Base-by-base conservation (phyloP, 768 basidiomycete genomes). In the Candolleomyces aberdarensis region DNA sequence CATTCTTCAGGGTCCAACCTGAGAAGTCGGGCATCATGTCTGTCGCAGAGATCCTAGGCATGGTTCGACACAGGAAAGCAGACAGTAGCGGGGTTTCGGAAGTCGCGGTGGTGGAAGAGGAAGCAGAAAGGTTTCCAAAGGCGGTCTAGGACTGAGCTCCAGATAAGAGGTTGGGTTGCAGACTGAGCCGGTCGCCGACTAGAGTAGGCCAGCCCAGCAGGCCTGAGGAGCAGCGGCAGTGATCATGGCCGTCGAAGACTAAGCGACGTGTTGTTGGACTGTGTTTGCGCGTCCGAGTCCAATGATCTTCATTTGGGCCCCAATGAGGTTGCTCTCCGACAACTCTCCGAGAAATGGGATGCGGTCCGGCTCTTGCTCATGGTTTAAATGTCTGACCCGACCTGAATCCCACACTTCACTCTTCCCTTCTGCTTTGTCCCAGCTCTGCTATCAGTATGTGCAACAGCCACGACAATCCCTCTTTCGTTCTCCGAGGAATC, bases 401-500 rank as follows among this genome's bases (percentile, higher is more conserved):
- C n/a, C 1, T 44, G 8, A 52, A 29, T 36, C 36, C 36, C 36
- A 2, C 36, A 36, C 36, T n/a, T 46, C 39, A 57, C 36, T 53
- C 31, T 44, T 26, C 22, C 20, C 32, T 14, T 40, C 58, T 52
- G 17, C 48, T 56, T 53, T 55, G 63, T 60, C 53, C 59, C 48
- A 59, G 62, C 61, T 36, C 36, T 36, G 36, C 36, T 58, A 58
- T 64, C 55, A 62, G 59, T 60, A 74, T 67, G 89, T 89, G 85
- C 79, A 85, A 22, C 14, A 20, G 32, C 32, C 52, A 53, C 31
- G 82, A 88, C 73, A 94, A 93, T 70, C 85, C 79, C 51, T 92
- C 91, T 4, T 92, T 94, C 70, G 87, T 95, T 57, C 80, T 95
- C 56, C 82, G 83, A 43, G 83, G 79, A 58, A 77, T 93, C 64